Evolutionary conservation across 2,329 filamentous ascomycete genomes (phyloP), one percentile per base, ranked within the genome.

Genomic region (Thyridium curvatum): DNA sequence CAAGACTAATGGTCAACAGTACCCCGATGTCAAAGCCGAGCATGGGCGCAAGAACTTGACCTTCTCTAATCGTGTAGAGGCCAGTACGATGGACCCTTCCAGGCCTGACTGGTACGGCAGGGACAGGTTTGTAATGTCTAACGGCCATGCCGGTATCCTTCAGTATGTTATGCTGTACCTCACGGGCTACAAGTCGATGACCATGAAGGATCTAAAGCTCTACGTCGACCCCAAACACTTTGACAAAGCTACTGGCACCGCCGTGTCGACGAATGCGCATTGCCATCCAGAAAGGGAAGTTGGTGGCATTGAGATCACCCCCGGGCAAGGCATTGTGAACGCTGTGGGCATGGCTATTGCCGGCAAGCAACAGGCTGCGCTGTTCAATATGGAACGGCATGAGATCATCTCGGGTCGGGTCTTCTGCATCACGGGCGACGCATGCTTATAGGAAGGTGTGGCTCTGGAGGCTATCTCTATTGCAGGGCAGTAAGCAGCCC

Each of bases 321-420:
- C 76, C 0, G 75, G 74, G 0, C 75, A 79, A 47, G 76, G 75
- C 12, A 61, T 79, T n/a, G 71, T 74, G 15, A 79, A 80, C 44
- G 72, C 75, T 1, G 74, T 79, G 8, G 75, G 76, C 8, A 55
- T 79, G 17, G 75, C 76, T 10, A 72, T 77, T 49, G 75, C 75
- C 1, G 65, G 66, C 3, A 79, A 77, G 56, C 66, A 77, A 42
- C 61, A 78, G 4, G 70, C 62, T 1, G 71, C 72, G 1, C 68
- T 58, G 0, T 79, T 71, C 54, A 79, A 79, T 54, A 57, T 55
- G 21, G 70, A 70, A 0, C 61, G 57, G 5, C 69, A 64, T 39
- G 62, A 68, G 1, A 50, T 78, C 2, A 59, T 78, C 8, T 59
- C 65, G 37, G 74, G 72, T 46, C 65, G 62, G 34, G 76, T 68